Base-by-base conservation (phyloP, 257 asterid genomes). In the Scutellaria barbata region DNA sequence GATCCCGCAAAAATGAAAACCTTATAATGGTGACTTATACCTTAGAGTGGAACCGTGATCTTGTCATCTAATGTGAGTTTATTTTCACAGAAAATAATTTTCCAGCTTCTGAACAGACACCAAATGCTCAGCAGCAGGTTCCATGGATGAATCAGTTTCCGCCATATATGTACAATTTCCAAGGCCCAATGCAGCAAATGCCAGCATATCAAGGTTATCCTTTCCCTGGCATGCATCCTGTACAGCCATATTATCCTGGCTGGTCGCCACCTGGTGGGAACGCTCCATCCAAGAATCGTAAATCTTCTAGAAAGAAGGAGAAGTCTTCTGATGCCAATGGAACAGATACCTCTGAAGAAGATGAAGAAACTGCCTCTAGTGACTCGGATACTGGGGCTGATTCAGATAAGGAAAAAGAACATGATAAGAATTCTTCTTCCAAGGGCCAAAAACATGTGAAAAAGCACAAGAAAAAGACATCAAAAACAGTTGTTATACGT, bases 61-160 rank as follows among this genome's bases (percentile, higher is more conserved):
- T 11, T 56, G 18, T 12, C 41, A 22, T 22, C 67, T 76, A 9
- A 76, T 46, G 55, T 6, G 47, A n/a, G 3, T n/a, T 76, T 51
- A 64, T 43, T 42, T 33, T 53, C 54, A 61, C 18, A 91, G 92
- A 85, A 76, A 81, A 78, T 57, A 81, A 79, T 81, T 43, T 72
- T 57, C 45, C 76, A 8, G 80, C 71, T 66, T 64, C 86, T 10
- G 88, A 80, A 22, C 84, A 81, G 75, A 76, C 73, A 37, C 79
- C 83, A 10, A 81, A 87, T 72, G 72, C 12, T 46, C 95, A 80
- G 81, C 81, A 85, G 80, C 95, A 87, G 74, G 64, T 79, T 77
- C 95, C 92, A 68, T 89, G 96, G 97, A 83, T 85, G 86, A 86
- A 87, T 81, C 96, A 89, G 79, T 79, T 87, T 7, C 96, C 92